Evolutionary conservation across 371 early-diverging fungal genomes (phyloP).

Genomic region (Gilbertella persicaria): DNA sequence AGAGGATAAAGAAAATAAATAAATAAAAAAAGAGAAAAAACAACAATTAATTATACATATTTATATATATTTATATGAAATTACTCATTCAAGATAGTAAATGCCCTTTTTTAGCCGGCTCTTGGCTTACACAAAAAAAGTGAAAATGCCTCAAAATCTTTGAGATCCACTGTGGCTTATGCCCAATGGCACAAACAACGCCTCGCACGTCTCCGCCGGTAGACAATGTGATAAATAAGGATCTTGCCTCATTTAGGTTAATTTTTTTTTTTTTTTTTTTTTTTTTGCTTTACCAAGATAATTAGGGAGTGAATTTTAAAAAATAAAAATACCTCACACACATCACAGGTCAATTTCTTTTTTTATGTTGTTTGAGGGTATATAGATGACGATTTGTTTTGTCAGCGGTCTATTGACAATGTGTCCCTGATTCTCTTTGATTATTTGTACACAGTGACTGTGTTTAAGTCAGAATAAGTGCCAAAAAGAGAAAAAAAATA

Average conservation of each 20-base stretch:
- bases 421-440: no score
- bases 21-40: neutral
- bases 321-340: no score
- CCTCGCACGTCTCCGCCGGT: conserved; percentile 12
- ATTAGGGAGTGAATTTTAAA: no score
- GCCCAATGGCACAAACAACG: conserved; percentile 29
- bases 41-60: neutral
- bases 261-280: no score
- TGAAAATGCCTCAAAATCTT: conserved; percentile 28
- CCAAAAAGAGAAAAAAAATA: no score
- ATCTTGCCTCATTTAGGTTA: neutral
- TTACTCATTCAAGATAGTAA: conserved; percentile 4
- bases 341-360: no score
- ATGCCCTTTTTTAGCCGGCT: conserved; percentile 4
- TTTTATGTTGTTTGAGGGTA: no score
- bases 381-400: no score
- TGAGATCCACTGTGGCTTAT: conserved; percentile 22
- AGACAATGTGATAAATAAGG: neutral
- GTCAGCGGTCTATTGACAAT: no score
- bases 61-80: conserved; percentile 10
- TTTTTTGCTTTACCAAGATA: no score
- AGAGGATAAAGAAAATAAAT: neutral
- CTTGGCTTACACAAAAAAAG: conserved; percentile 20
- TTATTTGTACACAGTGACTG: no score
- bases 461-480: no score